Evolutionary conservation across 805 yeast species (phyloP).

Genomic region (Sugiyamaella qingdaonensis): DNA sequence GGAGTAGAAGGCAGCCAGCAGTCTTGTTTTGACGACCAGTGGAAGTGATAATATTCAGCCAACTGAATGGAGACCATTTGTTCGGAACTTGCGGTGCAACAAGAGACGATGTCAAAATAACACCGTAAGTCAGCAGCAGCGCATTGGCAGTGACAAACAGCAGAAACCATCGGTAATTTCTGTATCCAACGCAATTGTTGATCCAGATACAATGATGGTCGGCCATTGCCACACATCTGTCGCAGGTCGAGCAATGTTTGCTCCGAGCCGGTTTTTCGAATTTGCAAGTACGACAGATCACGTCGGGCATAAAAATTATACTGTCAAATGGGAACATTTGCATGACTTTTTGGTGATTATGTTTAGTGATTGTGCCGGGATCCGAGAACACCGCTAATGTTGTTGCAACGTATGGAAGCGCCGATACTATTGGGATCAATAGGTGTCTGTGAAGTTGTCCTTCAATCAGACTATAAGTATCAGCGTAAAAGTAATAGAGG

Average conservation of each 20-base stretch:
- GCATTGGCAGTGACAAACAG: slow-evolving; percentile 50
- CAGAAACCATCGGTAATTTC: slow-evolving; percentile 60
- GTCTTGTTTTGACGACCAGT: slow-evolving; percentile 18
- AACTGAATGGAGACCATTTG: neutral
- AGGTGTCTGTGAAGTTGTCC: slow-evolving; percentile 5
- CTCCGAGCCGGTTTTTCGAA: slow-evolving; percentile 53
- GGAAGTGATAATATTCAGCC: neutral
- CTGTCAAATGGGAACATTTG: slow-evolving; percentile 41
- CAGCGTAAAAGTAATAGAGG: slow-evolving; percentile 16
- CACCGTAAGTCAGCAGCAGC: slow-evolving; percentile 43
- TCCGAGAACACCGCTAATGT: slow-evolving; percentile 32
- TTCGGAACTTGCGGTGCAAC: neutral
- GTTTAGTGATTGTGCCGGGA: slow-evolving; percentile 35
- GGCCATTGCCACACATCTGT: slow-evolving; percentile 42
- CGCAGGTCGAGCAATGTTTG: slow-evolving; percentile 55
- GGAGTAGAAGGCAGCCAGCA: slow-evolving; percentile 39
- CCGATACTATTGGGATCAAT: slow-evolving; percentile 19
- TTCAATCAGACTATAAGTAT: slow-evolving; percentile 11
- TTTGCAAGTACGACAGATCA: slow-evolving; percentile 47
- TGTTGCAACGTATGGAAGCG: slow-evolving; percentile 25
- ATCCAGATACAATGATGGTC: slow-evolving; percentile 66
- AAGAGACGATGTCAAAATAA: slow-evolving; percentile 27
- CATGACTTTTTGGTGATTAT: slow-evolving; percentile 26
- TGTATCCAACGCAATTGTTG: slow-evolving; percentile 56
- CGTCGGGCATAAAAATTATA: slow-evolving; percentile 48